These are phyloP conservation scores for Magnaporthales sp. DNA, from an alignment of 2,329 filamentous ascomycete genomes.

Conservation along the genomic window DNA sequence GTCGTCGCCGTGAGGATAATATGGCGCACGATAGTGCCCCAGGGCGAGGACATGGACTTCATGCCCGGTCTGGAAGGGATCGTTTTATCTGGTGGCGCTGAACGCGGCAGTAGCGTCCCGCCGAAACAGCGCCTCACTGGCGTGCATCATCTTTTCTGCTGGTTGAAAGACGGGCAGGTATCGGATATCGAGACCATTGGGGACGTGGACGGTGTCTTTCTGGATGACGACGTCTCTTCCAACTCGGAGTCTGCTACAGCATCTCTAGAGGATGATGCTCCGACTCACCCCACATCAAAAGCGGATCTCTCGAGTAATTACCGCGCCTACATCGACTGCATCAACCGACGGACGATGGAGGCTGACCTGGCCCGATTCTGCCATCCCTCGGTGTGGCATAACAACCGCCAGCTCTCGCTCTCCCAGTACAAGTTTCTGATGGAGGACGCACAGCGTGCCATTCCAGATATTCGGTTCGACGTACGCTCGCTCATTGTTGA, in stretches of 20 bases:
- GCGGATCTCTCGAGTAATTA: slow-evolving; percentile 12
- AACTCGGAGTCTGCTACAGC: background rate
- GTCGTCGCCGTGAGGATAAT: slow-evolving; percentile 2
- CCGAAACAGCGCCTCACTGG: background rate
- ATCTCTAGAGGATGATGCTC: background rate
- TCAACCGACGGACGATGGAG: slow-evolving; percentile 19
- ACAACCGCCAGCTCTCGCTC: slow-evolving; percentile 15
- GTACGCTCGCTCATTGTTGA: slow-evolving; percentile 21
- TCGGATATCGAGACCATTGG: slow-evolving; percentile 5
- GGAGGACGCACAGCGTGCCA: slow-evolving; percentile 17
- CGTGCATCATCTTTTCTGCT: slow-evolving; percentile 6
- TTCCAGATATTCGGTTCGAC: slow-evolving; percentile 18
- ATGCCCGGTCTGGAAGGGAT: background rate
- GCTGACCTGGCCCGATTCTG: slow-evolving; percentile 17
- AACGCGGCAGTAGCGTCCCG: background rate
- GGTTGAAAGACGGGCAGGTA: slow-evolving; percentile 3
- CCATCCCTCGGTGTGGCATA: slow-evolving; percentile 19
- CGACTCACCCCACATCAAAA: background rate
- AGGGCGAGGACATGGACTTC: background rate
- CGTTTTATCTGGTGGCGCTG: background rate
- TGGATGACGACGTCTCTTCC: background rate
- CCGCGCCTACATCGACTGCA: slow-evolving; percentile 20
- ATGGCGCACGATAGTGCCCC: background rate
- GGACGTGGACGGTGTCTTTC: slow-evolving; percentile 3
- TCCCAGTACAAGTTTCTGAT: slow-evolving; percentile 20